These are phyloP conservation scores for Theobroma grandiflorum DNA, from an alignment of 441 rosid species.

Conservation along the genomic window DNA sequence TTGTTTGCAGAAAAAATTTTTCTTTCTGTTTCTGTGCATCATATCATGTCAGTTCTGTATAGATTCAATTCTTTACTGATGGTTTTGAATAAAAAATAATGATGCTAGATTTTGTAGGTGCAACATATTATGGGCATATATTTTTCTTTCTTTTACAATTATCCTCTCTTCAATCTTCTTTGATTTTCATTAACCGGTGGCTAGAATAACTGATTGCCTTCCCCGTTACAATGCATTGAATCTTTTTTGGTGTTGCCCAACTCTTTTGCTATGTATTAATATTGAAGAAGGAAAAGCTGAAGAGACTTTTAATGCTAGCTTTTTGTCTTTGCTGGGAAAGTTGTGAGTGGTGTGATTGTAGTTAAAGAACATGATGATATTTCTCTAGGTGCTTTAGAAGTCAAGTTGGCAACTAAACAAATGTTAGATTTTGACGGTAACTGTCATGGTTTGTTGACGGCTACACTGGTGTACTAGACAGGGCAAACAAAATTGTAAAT, in stretches of 20 bases:
- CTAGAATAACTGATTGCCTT: background rate
- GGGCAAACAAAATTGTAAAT: background rate
- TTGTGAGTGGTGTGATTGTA: background rate
- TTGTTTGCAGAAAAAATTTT: background rate
- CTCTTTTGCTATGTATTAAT: background rate
- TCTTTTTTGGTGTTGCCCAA: background rate
- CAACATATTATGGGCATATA: background rate
- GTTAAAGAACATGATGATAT: background rate
- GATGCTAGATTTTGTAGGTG: background rate
- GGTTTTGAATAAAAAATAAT: background rate
- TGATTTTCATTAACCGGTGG: background rate
- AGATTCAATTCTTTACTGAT: background rate
- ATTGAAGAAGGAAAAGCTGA: background rate
- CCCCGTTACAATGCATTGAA: background rate
- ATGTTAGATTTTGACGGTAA: background rate
- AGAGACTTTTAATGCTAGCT: background rate
- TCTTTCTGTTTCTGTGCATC: slow-evolving; percentile 13
- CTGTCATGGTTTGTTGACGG: background rate
- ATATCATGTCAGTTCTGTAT: slow-evolving; percentile 3
- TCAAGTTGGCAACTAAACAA: background rate
- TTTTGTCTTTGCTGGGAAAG: background rate
- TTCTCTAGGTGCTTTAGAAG: slow-evolving; percentile 1
- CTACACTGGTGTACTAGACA: background rate
- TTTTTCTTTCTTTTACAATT: background rate
- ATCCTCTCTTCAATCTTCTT: background rate